Percentiles rank a stretch among this genome's conserved stretches.
phyloP scores from a whole-genome alignment of 2,329 filamentous ascomycete species.

The Ophiocordyceps camponoti-rufipedis region DNA sequence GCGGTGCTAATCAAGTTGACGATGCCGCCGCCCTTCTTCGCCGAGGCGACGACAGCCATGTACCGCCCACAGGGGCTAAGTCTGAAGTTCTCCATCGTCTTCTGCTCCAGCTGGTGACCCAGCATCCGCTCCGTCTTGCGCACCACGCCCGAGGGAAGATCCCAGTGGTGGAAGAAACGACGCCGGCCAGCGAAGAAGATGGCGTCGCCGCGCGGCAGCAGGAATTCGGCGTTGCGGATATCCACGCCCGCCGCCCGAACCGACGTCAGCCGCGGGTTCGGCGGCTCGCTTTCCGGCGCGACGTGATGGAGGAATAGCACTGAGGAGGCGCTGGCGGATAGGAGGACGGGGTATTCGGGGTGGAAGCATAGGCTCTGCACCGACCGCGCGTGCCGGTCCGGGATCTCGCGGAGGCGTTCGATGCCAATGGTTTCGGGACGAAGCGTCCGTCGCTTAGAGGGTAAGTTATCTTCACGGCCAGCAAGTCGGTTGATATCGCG shows the following conservation, averaged over 20 bases:
- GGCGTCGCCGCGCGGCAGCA: constrained; percentile 51
- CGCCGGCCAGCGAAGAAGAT: constrained; percentile 81
- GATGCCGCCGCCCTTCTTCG: constrained; percentile 69
- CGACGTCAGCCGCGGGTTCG: constrained; percentile 80
- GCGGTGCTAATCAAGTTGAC: constrained; percentile 68
- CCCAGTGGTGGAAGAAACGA: constrained; percentile 88
- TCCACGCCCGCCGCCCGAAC: constrained; percentile 72
- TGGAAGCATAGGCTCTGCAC: constrained; percentile 81
- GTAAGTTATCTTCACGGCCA: constrained; percentile 18
- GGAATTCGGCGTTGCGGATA: constrained; percentile 69
- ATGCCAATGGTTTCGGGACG: constrained; percentile 82
- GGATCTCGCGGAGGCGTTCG: constrained; percentile 72
- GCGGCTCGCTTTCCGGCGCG: constrained; percentile 53
- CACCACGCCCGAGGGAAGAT: constrained; percentile 62
- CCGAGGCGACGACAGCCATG: constrained; percentile 65
- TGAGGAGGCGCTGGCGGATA: constrained; percentile 74
- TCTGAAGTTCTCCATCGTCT: constrained; percentile 79
- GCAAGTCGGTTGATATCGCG: constrained; percentile 55
- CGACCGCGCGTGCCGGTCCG: constrained; percentile 57
- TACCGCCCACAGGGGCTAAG: constrained; percentile 73
- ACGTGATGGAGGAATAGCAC: constrained; percentile 83
- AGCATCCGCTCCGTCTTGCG: constrained; percentile 65
- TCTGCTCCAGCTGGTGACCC: constrained; percentile 65
- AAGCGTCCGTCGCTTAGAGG: constrained; percentile 49
- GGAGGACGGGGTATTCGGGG: constrained; percentile 68